These are phyloP conservation scores for Macrotyloma uniflorum DNA, from an alignment of 306 rosid species.

Conservation along the genomic window DNA sequence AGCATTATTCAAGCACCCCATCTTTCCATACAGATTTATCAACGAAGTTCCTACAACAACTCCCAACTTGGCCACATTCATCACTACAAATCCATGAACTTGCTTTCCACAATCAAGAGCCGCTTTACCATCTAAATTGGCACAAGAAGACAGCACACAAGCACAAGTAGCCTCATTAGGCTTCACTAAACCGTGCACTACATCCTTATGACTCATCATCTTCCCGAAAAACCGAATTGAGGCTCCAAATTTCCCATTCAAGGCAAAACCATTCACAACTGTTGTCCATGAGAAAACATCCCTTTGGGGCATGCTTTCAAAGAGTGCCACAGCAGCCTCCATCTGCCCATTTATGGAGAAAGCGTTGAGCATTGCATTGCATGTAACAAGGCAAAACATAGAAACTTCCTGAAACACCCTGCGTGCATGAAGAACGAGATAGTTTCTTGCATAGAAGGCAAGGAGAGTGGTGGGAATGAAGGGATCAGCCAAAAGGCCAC, in stretches of 20 bases:
- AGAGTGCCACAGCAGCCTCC: constrained; percentile 61
- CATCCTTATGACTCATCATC: constrained; percentile 60
- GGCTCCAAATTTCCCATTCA: constrained; percentile 49
- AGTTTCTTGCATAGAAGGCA: constrained; percentile 35
- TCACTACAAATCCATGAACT: constrained; percentile 56
- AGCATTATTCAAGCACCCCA: constrained; percentile 55
- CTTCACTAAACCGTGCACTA: constrained; percentile 48
- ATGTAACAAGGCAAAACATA: constrained; percentile 52
- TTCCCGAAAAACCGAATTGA: constrained; percentile 56
- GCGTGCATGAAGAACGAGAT: constrained; percentile 44
- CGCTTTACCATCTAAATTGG: constrained; percentile 51
- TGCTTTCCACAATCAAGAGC: constrained; percentile 68
- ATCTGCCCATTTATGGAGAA: constrained; percentile 59
- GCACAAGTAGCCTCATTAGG: constrained; percentile 83
- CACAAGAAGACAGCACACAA: constrained; percentile 66
- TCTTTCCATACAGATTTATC: constrained; percentile 76
- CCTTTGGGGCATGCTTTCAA: constrained; percentile 47
- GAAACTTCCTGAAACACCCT: constrained; percentile 81
- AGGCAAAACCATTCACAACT: constrained; percentile 62
- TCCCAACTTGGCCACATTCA: constrained; percentile 48
- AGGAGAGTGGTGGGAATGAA: constrained; percentile 68
- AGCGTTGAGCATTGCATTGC: constrained; percentile 74
- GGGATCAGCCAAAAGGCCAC: constrained; percentile 56
- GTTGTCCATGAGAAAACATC: constrained; percentile 85
- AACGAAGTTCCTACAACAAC: constrained; percentile 65